Evolutionary conservation across 805 yeast genomes (phyloP).

Genomic region (Candida ficus): DNA sequence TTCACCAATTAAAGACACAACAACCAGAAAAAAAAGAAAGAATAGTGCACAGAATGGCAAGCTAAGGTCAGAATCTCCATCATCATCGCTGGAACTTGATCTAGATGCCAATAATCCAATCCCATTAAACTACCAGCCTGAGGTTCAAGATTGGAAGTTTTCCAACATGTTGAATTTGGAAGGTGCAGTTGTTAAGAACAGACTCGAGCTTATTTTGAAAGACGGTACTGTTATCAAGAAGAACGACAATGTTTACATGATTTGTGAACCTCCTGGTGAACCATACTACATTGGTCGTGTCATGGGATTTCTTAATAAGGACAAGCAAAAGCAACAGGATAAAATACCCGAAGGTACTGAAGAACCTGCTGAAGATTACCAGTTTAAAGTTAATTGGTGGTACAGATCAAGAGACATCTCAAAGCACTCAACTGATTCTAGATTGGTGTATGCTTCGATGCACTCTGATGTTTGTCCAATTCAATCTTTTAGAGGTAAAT

Average conservation of each 20-base stretch:
- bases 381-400: slow-evolving; percentile 82
- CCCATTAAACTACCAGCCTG: slow-evolving; percentile 24
- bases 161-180: slow-evolving; percentile 33
- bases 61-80: slow-evolving; percentile 12
- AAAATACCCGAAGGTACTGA: slow-evolving; percentile 8
- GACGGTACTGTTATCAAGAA: slow-evolving; percentile 21
- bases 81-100: slow-evolving; percentile 5
- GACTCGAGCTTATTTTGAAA: slow-evolving; percentile 14
- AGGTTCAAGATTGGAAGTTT: slow-evolving; percentile 17
- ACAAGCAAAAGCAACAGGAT: slow-evolving; percentile 12
- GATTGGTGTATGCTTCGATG: slow-evolving; percentile 78
- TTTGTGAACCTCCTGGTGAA: slow-evolving; percentile 91
- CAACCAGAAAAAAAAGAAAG: slow-evolving; percentile 1
- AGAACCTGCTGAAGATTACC: slow-evolving; percentile 47
- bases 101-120: slow-evolving; percentile 1
- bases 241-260: slow-evolving; percentile 69
- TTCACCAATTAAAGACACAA: background rate
- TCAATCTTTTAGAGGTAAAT: slow-evolving; percentile 67
- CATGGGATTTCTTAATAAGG: slow-evolving; percentile 58
- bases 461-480: slow-evolving; percentile 83
- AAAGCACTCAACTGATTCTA: slow-evolving; percentile 59
- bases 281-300: slow-evolving; percentile 88
- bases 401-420: slow-evolving; percentile 84
- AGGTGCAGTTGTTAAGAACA: slow-evolving; percentile 31
- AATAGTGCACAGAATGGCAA: too few species aligned